Conservation (phyloP, 768 basidiomycete genomes). For the Albatrellus ellisii region DNA sequence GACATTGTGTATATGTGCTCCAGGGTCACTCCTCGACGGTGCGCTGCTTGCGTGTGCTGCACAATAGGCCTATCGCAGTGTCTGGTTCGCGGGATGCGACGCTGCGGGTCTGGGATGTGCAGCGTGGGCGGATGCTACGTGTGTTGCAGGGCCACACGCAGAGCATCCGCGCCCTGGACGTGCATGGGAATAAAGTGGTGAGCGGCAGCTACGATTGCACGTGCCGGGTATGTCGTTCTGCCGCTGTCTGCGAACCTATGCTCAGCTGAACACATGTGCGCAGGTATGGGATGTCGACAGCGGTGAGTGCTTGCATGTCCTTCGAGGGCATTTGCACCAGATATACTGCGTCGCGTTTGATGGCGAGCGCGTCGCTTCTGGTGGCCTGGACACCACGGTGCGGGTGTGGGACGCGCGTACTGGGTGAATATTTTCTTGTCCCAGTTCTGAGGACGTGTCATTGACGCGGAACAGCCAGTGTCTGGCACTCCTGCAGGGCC, state of each 20-base stretch:
- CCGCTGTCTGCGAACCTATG: neutral
- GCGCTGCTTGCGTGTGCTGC: constrained; percentile 78
- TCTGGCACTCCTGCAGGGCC: constrained; percentile 12
- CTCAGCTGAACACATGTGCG: constrained; percentile 18
- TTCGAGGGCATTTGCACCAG: constrained; percentile 84
- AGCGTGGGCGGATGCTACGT: constrained; percentile 52
- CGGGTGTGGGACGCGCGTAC: constrained; percentile 93
- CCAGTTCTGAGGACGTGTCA: neutral
- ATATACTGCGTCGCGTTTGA: constrained; percentile 87
- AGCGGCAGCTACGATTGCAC: constrained; percentile 92
- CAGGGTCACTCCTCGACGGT: constrained; percentile 84
- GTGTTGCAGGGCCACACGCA: constrained; percentile 64
- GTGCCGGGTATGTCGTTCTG: constrained; percentile 43
- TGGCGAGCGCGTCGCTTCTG: constrained; percentile 84
- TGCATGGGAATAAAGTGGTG: constrained; percentile 70
- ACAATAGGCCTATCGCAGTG: constrained; percentile 79
- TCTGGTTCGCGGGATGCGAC: constrained; percentile 83
- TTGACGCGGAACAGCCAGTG: constrained; percentile 5
- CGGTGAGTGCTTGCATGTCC: constrained; percentile 42
- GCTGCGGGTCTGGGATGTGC: constrained; percentile 88
- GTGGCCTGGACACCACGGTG: constrained; percentile 96
- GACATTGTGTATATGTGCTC: constrained; percentile 45
- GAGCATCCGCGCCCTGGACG: constrained; percentile 83
- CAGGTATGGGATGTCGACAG: constrained; percentile 33
- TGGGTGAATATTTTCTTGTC: constrained; percentile 27